phyloP scores from a whole-genome alignment of 75 land plant species.

The Picea glauca region DNA sequence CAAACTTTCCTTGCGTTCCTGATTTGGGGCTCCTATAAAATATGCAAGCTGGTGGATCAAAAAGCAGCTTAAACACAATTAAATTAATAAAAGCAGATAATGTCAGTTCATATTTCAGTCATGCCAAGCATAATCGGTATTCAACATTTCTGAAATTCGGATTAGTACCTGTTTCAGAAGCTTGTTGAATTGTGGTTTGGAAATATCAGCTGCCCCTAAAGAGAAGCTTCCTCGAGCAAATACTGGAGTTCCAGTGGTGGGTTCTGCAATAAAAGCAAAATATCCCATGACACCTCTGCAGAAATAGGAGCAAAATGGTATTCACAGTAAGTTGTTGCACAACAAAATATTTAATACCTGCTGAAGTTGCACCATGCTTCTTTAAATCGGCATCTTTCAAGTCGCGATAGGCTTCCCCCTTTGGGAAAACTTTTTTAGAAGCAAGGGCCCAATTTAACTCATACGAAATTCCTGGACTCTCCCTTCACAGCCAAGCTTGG shows the following conservation, averaged over 20 bases:
- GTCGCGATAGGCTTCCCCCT: constrained; percentile 60
- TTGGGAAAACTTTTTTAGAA: constrained; percentile 52
- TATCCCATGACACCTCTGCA: not conserved
- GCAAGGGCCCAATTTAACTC: constrained; percentile 68
- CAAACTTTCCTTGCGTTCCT: not conserved
- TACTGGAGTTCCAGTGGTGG: constrained; percentile 34
- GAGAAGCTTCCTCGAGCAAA: constrained; percentile 45
- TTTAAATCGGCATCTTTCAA: constrained; percentile 43
- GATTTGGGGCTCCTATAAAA: not conserved
- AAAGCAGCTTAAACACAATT: not conserved
- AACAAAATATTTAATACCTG: constrained; percentile 22
- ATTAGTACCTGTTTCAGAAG: constrained; percentile 52
- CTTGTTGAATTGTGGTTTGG: constrained; percentile 53
- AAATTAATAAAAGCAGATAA: not conserved
- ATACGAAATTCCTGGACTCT: constrained; percentile 49
- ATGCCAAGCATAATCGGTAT: not conserved
- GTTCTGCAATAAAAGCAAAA: constrained; percentile 25
- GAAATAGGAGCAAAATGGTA: not conserved
- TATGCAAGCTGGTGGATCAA: not conserved
- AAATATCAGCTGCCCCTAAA: constrained; percentile 39
- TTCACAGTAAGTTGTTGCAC: not conserved
- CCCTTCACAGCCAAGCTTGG: constrained; percentile 32
- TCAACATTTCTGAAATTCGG: not conserved
- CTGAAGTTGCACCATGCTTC: constrained; percentile 41
- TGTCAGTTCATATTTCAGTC: not conserved